Percentiles rank a stretch among this genome's conserved stretches.
Evolutionary conservation across 768 basidiomycete genomes (phyloP).

Genomic region (Suillus clintonianus): DNA sequence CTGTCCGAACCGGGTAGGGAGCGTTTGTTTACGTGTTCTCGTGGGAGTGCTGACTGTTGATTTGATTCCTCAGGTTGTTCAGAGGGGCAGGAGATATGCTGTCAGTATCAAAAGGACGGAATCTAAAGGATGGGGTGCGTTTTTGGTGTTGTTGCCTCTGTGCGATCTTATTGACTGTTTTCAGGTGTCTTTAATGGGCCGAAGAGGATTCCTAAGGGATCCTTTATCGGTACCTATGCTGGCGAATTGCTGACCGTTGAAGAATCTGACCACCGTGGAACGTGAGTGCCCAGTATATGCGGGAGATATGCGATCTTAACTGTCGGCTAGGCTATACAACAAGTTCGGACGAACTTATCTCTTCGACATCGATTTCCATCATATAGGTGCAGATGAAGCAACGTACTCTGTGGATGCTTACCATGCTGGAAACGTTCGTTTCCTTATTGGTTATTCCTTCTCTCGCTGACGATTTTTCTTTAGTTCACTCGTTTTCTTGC

Average conservation of each 20-base stretch:
- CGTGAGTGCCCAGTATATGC: slow-evolving; percentile 41
- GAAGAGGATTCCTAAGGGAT: slow-evolving; percentile 64
- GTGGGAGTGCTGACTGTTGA: not conserved
- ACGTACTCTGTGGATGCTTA: slow-evolving; percentile 80
- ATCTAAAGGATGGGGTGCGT: slow-evolving; percentile 84
- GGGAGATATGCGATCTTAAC: not conserved
- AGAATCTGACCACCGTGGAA: slow-evolving; percentile 67
- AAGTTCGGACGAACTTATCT: slow-evolving; percentile 75
- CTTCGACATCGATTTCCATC: slow-evolving; percentile 79
- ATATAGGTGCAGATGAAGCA: slow-evolving; percentile 46
- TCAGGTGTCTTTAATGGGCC: slow-evolving; percentile 71
- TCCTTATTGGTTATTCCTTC: not conserved
- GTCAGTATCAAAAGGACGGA: slow-evolving; percentile 70
- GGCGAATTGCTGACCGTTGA: slow-evolving; percentile 78
- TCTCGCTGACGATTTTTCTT: slow-evolving; percentile 2
- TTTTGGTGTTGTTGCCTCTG: not conserved
- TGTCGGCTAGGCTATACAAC: slow-evolving; percentile 62
- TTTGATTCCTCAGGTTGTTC: slow-evolving; percentile 63
- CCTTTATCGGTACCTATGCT: slow-evolving; percentile 82
- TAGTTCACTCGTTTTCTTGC: slow-evolving; percentile 93
- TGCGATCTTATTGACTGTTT: slow-evolving; percentile 2
- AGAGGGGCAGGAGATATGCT: slow-evolving; percentile 67
- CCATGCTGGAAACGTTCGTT: slow-evolving; percentile 80
- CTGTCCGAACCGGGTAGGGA: slow-evolving; percentile 77
- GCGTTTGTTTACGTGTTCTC: not conserved